Conservation (phyloP, 2,329 filamentous ascomycete genomes). For the Fusarium protoensiforme region DNA sequence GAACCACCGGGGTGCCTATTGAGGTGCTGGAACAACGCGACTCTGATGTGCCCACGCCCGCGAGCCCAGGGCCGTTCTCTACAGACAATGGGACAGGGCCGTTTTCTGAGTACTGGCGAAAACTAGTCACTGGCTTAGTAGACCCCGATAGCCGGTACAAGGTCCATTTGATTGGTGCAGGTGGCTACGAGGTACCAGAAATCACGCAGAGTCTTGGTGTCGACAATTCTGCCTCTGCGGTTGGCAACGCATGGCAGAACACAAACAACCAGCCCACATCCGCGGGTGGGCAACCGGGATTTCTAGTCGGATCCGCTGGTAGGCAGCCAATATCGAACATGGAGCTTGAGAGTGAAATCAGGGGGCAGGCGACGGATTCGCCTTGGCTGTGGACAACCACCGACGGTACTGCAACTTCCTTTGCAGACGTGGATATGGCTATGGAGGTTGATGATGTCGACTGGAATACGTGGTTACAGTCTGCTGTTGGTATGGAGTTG, state of each 20-base stretch:
- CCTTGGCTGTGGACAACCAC: not conserved
- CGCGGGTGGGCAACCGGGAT: not conserved
- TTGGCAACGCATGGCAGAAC: not conserved
- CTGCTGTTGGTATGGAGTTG: not conserved
- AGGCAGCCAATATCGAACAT: not conserved
- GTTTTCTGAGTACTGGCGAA: slow-evolving; percentile 29
- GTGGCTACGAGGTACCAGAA: not conserved
- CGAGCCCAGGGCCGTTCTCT: slow-evolving; percentile 42
- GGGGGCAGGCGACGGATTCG: not conserved
- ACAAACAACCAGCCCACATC: not conserved
- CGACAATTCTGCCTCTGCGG: not conserved
- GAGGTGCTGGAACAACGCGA: slow-evolving; percentile 46
- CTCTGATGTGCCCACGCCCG: slow-evolving; percentile 37
- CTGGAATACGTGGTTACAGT: not conserved
- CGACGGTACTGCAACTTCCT: not conserved
- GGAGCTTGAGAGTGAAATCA: not conserved
- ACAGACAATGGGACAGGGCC: not conserved
- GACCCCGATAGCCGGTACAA: rapidly evolving
- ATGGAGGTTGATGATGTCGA: not conserved
- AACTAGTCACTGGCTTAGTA: not conserved
- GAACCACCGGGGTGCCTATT: slow-evolving; percentile 39
- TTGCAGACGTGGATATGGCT: not conserved
- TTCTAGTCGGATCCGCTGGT: not conserved
- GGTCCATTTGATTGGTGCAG: not conserved
- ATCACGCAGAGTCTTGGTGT: not conserved